phyloP scores from a whole-genome alignment of 2,329 filamentous ascomycete genomes.

The Aschersonia sp. region DNA sequence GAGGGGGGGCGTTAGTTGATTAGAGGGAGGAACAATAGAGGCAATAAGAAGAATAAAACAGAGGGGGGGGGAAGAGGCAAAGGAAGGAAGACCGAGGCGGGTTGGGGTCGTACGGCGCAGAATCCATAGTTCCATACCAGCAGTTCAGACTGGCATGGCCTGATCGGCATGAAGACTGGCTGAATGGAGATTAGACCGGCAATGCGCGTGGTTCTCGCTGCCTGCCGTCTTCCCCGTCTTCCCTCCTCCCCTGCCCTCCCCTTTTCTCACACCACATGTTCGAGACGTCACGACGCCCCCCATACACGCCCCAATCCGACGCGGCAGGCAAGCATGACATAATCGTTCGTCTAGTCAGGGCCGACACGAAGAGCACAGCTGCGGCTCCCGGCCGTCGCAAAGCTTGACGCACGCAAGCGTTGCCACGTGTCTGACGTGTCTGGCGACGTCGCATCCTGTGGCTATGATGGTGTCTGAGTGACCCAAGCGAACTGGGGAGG shows the following conservation, averaged over 20 bases:
- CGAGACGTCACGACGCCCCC: too few species aligned
- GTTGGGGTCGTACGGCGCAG: neutral
- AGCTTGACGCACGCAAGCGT: too few species aligned
- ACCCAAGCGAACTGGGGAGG: neutral
- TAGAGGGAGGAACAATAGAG: neutral
- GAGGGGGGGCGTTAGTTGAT: too few species aligned
- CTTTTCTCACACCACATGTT: too few species aligned
- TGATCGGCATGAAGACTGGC: neutral
- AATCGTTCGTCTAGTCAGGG: too few species aligned
- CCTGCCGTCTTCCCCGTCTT: too few species aligned
- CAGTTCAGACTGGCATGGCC: neutral
- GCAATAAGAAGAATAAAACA: neutral
- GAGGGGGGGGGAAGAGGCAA: neutral
- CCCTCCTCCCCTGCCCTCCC: too few species aligned
- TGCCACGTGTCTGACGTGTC: neutral
- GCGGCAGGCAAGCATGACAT: too few species aligned
- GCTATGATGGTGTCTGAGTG: neutral
- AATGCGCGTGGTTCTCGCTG: neutral
- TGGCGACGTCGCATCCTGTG: neutral
- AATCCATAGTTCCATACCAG: neutral
- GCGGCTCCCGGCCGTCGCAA: too few species aligned
- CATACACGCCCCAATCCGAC: too few species aligned
- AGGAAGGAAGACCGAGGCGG: neutral
- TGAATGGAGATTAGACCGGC: neutral
- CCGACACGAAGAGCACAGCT: too few species aligned